phyloP scores from a whole-genome alignment of 2,329 filamentous ascomycete species.

The Botrytis pseudocinerea region DNA sequence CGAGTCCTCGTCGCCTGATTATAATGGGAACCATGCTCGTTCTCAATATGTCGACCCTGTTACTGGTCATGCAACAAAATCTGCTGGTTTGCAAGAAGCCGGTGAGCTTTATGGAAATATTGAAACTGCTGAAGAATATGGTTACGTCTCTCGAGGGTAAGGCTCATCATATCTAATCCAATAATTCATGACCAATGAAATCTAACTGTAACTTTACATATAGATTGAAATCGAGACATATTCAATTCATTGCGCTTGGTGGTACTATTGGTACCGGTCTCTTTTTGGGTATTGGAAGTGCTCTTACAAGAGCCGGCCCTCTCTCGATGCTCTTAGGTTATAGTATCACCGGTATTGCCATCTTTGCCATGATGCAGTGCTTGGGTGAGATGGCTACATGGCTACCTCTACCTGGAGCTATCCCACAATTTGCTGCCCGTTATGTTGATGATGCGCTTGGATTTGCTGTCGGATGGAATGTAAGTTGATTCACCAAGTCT shows the following conservation, averaged over 20 bases:
- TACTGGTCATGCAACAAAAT: constrained; percentile 37
- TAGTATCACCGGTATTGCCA: constrained; percentile 51
- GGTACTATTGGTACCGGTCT: constrained; percentile 58
- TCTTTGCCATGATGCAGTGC: constrained; percentile 53
- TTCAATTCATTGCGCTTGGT: constrained; percentile 60
- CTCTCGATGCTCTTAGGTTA: constrained; percentile 55
- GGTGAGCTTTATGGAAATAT: constrained; percentile 54
- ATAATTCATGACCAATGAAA: neutral
- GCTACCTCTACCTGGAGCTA: constrained; percentile 54
- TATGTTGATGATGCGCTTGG: constrained; percentile 54
- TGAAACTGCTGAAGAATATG: constrained; percentile 51
- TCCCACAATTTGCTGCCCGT: constrained; percentile 48
- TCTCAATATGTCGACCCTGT: constrained; percentile 32
- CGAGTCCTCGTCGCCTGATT: constrained; percentile 27
- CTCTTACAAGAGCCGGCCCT: constrained; percentile 55
- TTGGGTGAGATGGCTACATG: constrained; percentile 55
- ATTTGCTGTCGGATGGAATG: constrained; percentile 59
- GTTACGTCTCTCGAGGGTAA: constrained; percentile 52
- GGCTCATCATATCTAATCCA: constrained; percentile 25
- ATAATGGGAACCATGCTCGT: constrained; percentile 28
- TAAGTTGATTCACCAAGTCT: constrained; percentile 63
- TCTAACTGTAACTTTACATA: neutral
- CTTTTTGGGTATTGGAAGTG: constrained; percentile 55
- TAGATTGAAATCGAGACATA: constrained; percentile 50
- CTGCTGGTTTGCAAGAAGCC: constrained; percentile 47